Evolutionary conservation across 768 basidiomycete genomes (phyloP).

Genomic region (Rhizopogon salebrosus): DNA sequence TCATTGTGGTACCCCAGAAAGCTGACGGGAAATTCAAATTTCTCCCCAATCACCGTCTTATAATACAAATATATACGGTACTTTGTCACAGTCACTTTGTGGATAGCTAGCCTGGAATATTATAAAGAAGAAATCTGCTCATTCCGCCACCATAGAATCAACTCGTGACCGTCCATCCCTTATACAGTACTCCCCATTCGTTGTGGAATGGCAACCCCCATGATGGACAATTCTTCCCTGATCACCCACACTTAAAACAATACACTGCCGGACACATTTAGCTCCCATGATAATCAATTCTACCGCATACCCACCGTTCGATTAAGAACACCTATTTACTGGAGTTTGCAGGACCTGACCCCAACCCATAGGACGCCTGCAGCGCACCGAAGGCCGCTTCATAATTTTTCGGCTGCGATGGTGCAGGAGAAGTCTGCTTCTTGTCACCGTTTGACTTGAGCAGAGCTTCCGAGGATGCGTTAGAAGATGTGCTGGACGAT

Average conservation of each 20-base stretch:
- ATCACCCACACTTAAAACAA: neutral
- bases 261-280: neutral
- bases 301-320: neutral
- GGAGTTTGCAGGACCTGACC: neutral
- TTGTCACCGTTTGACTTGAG: neutral
- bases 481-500: neutral
- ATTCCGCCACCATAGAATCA: neutral
- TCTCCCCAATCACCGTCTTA: too few species aligned
- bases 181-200: too few species aligned
- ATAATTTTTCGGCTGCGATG: constrained; percentile 1
- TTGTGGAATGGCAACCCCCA: too few species aligned
- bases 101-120: neutral
- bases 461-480: neutral
- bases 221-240: too few species aligned
- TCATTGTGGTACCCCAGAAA: too few species aligned
- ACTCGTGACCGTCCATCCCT: too few species aligned
- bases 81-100: too few species aligned
- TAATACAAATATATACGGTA: too few species aligned
- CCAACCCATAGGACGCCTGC: constrained; percentile 1
- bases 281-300: neutral
- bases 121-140: neutral
- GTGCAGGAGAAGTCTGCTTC: neutral
- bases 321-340: neutral
- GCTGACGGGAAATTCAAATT: too few species aligned
- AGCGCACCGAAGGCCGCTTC: constrained; percentile 2